A percentile compares a stretch with the other conserved stretches of the same genome.
Conservation (phyloP, 805 yeast genomes). For the Pichia sporocuriosa region DNA sequence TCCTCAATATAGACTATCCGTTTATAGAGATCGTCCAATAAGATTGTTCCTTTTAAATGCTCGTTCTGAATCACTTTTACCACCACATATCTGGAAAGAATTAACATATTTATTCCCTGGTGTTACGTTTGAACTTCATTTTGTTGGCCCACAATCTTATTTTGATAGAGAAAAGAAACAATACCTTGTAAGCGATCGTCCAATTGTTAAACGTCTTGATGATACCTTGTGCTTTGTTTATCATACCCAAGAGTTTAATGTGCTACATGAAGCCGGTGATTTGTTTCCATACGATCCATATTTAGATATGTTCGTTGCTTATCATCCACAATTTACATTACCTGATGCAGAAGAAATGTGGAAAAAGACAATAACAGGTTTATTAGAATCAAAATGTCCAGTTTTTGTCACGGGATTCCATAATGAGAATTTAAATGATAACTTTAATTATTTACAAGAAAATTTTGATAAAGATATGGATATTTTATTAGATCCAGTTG, state of each 20-base stretch:
- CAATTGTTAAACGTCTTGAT: conserved; percentile 70
- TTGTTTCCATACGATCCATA: conserved; percentile 98
- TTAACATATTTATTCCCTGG: conserved; percentile 79
- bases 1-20: conserved; percentile 55
- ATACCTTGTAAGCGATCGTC: conserved; percentile 50
- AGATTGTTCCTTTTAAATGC: conserved; percentile 88
- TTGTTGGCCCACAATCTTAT: conserved; percentile 89
- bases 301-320: conserved; percentile 82
- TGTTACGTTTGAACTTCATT: conserved; percentile 76
- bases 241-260: conserved; percentile 90
- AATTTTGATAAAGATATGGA: conserved; percentile 74
- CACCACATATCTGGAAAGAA: conserved; percentile 95
- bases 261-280: conserved; percentile 84
- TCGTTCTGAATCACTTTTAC: conserved; percentile 87
- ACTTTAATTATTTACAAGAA: conserved; percentile 60
- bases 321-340: conserved; percentile 92
- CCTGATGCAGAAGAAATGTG: conserved; percentile 74
- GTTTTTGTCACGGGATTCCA: conserved; percentile 87
- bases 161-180: conserved; percentile 66
- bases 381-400: conserved; percentile 90
- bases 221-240: conserved; percentile 65
- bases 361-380: conserved; percentile 78
- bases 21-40: conserved; percentile 78
- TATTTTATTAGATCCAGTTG: conserved; percentile 64
- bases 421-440: conserved; percentile 61